These are phyloP conservation scores for Entomophthora muscae DNA, from an alignment of 371 early-diverging fungal species.

Conservation along the genomic window DNA sequence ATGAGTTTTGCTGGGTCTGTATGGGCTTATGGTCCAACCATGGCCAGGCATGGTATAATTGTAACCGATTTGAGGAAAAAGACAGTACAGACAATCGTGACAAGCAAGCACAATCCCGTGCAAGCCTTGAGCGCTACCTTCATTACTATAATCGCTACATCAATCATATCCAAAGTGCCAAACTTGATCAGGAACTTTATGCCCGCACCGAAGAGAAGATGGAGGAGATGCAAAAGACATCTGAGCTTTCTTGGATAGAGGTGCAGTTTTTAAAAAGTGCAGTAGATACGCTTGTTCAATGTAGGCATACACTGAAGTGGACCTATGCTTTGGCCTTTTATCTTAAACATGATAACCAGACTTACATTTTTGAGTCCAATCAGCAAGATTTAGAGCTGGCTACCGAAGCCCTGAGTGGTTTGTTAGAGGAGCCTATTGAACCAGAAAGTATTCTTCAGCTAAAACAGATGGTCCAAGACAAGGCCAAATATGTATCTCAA, in stretches of 20 bases:
- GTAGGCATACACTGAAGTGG: conserved; percentile 88
- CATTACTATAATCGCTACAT: conserved; percentile 94
- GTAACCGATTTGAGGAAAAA: conserved; percentile 84
- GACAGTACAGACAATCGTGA: conserved; percentile 63
- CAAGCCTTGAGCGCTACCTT: conserved; percentile 80
- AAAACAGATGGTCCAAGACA: conserved; percentile 62
- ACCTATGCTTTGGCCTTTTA: conserved; percentile 94
- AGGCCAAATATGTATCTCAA: conserved; percentile 52
- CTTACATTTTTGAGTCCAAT: conserved; percentile 90
- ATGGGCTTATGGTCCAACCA: conserved; percentile 88
- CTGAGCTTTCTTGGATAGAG: conserved; percentile 93
- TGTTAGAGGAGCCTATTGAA: conserved; percentile 69
- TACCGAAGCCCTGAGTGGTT: conserved; percentile 73
- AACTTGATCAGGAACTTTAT: conserved; percentile 72
- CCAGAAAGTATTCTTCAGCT: conserved; percentile 50
- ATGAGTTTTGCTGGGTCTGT: conserved; percentile 82
- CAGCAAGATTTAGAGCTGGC: conserved; percentile 91
- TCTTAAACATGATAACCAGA: conserved; percentile 63
- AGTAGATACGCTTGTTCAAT: conserved; percentile 67
- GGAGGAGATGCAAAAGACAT: conserved; percentile 82
- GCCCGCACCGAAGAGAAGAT: conserved; percentile 82
- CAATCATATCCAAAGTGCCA: conserved; percentile 91
- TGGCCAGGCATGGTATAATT: conserved; percentile 84
- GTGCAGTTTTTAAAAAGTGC: conserved; percentile 90
- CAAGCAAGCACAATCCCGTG: conserved; percentile 65